Conservation (phyloP, 2,329 filamentous ascomycete genomes). For the Arthrobotrys conoides region DNA sequence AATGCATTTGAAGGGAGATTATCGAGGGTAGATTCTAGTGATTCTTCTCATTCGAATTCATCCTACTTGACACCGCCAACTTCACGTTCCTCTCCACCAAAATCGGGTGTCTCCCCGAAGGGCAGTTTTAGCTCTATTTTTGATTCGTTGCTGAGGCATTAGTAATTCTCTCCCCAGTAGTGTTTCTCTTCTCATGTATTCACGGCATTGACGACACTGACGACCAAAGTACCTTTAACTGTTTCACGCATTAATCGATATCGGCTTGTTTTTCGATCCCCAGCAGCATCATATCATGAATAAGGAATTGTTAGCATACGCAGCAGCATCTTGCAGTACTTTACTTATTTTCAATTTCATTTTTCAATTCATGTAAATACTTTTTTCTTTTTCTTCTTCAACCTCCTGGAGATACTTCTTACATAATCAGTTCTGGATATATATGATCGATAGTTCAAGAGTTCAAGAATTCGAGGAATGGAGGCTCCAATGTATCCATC, state of each 20-base stretch:
- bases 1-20: slow-evolving; percentile 42
- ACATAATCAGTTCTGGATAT: slow-evolving; percentile 5
- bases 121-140: slow-evolving; percentile 50
- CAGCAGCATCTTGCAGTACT: slow-evolving; percentile 19
- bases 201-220: slow-evolving; percentile 25
- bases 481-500: background rate
- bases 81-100: slow-evolving; percentile 38
- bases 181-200: background rate
- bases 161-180: background rate
- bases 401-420: slow-evolving; percentile 10
- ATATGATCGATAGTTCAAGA: background rate
- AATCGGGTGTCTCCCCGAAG: slow-evolving; percentile 31
- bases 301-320: background rate
- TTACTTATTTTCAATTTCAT: slow-evolving; percentile 21
- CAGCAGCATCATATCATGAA: slow-evolving; percentile 6
- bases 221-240: slow-evolving; percentile 18
- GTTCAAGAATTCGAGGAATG: slow-evolving; percentile 5
- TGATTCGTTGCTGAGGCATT: slow-evolving; percentile 42
- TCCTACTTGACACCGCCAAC: slow-evolving; percentile 42
- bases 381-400: slow-evolving; percentile 39
- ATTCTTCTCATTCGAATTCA: slow-evolving; percentile 16
- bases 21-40: slow-evolving; percentile 34
- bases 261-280: background rate
- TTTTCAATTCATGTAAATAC: slow-evolving; percentile 40
- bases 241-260: background rate